These are phyloP conservation scores for Chaetoceros tenuissimus DNA, from an alignment of 108 stramenopile species.

Conservation along the genomic window DNA sequence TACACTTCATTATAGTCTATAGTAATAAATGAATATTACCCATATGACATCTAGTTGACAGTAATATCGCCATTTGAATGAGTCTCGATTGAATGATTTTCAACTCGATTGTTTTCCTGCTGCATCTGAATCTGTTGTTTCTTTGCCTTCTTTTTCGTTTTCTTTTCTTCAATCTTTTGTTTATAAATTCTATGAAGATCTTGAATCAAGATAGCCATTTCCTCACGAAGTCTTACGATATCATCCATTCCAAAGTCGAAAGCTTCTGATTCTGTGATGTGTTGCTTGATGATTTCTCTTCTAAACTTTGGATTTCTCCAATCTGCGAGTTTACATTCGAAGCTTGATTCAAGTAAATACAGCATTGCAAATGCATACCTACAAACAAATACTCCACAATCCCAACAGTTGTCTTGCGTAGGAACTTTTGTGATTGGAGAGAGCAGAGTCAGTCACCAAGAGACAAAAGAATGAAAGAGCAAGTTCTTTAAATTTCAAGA, in stretches of 20 bases:
- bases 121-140: background rate
- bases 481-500: background rate
- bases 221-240: constrained; percentile 54
- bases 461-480: constrained; percentile 3
- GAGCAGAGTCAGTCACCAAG: too few relatives aligned
- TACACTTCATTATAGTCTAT: too few relatives aligned
- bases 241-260: constrained; percentile 61
- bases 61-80: too few relatives aligned
- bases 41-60: too few relatives aligned
- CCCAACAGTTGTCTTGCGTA: constrained; percentile 72
- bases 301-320: background rate
- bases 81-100: too few relatives aligned
- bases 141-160: background rate
- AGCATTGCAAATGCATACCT: constrained; percentile 71
- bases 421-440: constrained; percentile 53
- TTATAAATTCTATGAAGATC: constrained; percentile 3
- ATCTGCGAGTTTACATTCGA: constrained; percentile 11
- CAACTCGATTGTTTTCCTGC: too few relatives aligned
- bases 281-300: background rate
- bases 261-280: constrained; percentile 34
- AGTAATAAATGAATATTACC: too few relatives aligned
- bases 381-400: constrained; percentile 88
- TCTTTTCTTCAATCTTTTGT: background rate
- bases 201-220: constrained; percentile 45
- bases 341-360: constrained; percentile 32